Conservation (phyloP, 1,284 basidiomycete species). For the Malassezia vespertilionis region DNA sequence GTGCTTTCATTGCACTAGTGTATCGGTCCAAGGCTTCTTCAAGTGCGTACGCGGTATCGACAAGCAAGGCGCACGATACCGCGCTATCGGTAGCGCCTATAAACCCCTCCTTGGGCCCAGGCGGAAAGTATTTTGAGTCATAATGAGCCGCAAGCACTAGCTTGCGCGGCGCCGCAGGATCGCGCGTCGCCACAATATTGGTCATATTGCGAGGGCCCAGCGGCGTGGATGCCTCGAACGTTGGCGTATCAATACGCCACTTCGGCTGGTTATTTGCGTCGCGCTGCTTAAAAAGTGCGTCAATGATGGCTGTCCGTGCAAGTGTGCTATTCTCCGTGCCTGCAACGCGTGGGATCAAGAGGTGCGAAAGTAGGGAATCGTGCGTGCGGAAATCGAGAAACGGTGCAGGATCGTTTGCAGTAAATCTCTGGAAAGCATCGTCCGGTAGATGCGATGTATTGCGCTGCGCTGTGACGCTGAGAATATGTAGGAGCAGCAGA, state of each 20-base stretch:
- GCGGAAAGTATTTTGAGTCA: slow-evolving; percentile 86
- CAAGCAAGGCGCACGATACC: slow-evolving; percentile 72
- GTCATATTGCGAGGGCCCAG: slow-evolving; percentile 69
- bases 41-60: slow-evolving; percentile 35
- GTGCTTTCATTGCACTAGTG: slow-evolving; percentile 8
- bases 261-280: slow-evolving; percentile 19
- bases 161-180: slow-evolving; percentile 71
- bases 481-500: too few species aligned
- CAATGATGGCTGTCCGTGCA: slow-evolving; percentile 26
- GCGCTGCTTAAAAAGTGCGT: slow-evolving; percentile 21
- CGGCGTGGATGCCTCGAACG: slow-evolving; percentile 56
- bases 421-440: not conserved
- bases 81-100: slow-evolving; percentile 96
- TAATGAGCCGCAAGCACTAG: slow-evolving; percentile 87
- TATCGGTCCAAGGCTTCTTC: slow-evolving; percentile 30
- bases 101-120: slow-evolving; percentile 59
- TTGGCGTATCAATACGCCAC: slow-evolving; percentile 34
- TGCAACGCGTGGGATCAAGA: slow-evolving; percentile 41
- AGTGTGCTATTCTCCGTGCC: slow-evolving; percentile 30
- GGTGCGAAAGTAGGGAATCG: slow-evolving; percentile 32
- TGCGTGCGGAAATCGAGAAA: slow-evolving; percentile 21
- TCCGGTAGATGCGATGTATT: not conserved
- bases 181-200: slow-evolving; percentile 80
- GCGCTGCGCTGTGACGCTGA: too few species aligned
- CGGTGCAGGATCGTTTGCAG: slow-evolving; percentile 18